Base-by-base conservation (phyloP, 768 basidiomycete species). In the Pleurotus sapidus region DNA sequence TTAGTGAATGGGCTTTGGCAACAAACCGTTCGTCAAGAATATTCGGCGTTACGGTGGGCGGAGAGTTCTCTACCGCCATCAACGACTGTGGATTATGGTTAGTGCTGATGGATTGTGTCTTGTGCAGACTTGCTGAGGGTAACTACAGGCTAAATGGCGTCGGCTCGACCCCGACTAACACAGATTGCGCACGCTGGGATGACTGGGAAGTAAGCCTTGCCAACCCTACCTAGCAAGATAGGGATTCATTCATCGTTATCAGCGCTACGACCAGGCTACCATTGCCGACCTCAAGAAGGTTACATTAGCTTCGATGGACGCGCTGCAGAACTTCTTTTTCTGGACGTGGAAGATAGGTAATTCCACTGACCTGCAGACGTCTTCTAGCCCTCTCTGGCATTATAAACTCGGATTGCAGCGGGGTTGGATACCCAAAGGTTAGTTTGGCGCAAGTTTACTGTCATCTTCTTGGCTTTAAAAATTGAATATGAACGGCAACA, bases 261-360 rank as follows among this genome's bases (percentile, higher is more conserved):
- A 84, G 73, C 77, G 69, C 17, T 95, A 88, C 77, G 70, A 81
- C 55, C 66, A 76, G 24, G 74, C 77, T 18, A 82, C 80, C 63
- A 88, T 91, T 69, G 69, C 73, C 11, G 74, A 76, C 34, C 75
- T 92, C 57, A 77, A 79, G 72, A 73, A 86, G 58, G 86, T 93
- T 53, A 84, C 89, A 4, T 67, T 90, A 64, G 83, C 88, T 20
- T 86, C 87, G 58, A 96, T 96, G 93, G 92, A 94, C 63, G 88
- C 93, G 23, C 77, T 95, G 18, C 88, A 93, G 77, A 89, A 95
- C 70, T 95, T 83, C 80, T 96, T 95, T 79, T 95, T 93, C 79
- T 97, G 94, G 94, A 94, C 91, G 0, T 96, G 92, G 91, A 93
- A 93, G 72, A 93, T 95, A 58, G 91, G 93, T 50, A 86, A 89